Evolutionary conservation across 2,329 filamentous ascomycete species (phyloP).

Genomic region (Fusarium haematococcum): DNA sequence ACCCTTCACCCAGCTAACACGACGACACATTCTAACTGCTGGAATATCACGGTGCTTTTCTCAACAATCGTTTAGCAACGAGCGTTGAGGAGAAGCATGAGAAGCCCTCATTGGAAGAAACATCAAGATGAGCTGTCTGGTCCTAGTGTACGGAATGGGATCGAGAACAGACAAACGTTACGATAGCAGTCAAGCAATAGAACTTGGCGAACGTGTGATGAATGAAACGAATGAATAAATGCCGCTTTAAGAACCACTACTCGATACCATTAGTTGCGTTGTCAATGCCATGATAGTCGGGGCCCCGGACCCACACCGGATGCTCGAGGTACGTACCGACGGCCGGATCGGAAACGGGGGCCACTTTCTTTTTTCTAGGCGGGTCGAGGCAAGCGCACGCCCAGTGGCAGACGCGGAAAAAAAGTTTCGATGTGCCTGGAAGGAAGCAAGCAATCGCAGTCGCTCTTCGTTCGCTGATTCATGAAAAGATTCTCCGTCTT

Average conservation of each 20-base stretch:
- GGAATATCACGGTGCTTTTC: background rate
- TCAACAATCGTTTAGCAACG: background rate
- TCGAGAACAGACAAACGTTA: background rate
- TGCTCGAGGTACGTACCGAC: conserved; percentile 14
- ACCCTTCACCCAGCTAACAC: conserved; percentile 37
- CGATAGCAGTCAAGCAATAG: background rate
- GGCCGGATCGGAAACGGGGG: conserved; percentile 2
- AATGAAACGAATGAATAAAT: conserved; percentile 21
- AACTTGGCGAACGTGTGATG: background rate
- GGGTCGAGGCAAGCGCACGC: conserved; percentile 1
- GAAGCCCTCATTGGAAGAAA: background rate
- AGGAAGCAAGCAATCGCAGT: conserved; percentile 16
- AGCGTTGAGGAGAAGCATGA: background rate
- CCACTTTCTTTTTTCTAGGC: conserved; percentile 13
- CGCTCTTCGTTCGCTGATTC: conserved; percentile 28
- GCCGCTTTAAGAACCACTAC: background rate
- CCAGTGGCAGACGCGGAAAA: conserved; percentile 32
- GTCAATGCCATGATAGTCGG: background rate
- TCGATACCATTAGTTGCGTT: background rate
- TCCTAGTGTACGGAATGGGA: background rate
- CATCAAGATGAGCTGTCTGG: background rate
- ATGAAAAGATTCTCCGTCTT: conserved; percentile 35
- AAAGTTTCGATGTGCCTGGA: conserved; percentile 26
- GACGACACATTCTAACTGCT: background rate
- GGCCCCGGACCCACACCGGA: conserved; percentile 15